Evolutionary conservation across 2,329 filamentous ascomycete species (phyloP).

Genomic region (Trichoderma koningii): DNA sequence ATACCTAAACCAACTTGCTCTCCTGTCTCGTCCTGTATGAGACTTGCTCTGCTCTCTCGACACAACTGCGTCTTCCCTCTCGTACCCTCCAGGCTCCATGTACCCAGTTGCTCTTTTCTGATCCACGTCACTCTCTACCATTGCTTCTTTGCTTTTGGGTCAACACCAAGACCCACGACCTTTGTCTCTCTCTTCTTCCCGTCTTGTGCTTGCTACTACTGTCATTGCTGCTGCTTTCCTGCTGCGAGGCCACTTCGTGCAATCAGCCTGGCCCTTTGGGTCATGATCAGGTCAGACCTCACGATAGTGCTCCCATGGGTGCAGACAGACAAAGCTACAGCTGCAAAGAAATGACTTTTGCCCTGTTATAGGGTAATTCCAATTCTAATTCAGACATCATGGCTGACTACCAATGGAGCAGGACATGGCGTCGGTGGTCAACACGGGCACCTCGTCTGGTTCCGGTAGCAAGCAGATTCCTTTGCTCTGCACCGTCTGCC

Average conservation of each 20-base stretch:
- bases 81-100: slow-evolving; percentile 24
- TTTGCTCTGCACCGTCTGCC: slow-evolving; percentile 81
- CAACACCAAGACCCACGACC: slow-evolving; percentile 16
- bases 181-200: slow-evolving; percentile 29
- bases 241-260: slow-evolving; percentile 23
- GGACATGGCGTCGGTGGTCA: slow-evolving; percentile 44
- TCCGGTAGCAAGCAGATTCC: slow-evolving; percentile 53
- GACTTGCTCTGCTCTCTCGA: slow-evolving; percentile 12
- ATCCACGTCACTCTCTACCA: slow-evolving; percentile 22
- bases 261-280: slow-evolving; percentile 9
- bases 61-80: slow-evolving; percentile 25
- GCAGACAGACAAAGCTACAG: background rate
- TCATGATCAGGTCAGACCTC: slow-evolving; percentile 25
- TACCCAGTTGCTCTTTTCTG: slow-evolving; percentile 35
- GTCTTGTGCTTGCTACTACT: slow-evolving; percentile 23
- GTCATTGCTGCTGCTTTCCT: slow-evolving; percentile 35
- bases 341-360: background rate
- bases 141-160: slow-evolving; percentile 35
- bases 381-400: background rate
- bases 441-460: slow-evolving; percentile 31
- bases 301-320: background rate
- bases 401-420: slow-evolving; percentile 31
- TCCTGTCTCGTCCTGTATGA: slow-evolving; percentile 5
- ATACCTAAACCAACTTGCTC: slow-evolving; percentile 4
- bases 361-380: background rate